Evolutionary conservation across 345 rosid species (phyloP).

Genomic region (Citrus trifoliata): DNA sequence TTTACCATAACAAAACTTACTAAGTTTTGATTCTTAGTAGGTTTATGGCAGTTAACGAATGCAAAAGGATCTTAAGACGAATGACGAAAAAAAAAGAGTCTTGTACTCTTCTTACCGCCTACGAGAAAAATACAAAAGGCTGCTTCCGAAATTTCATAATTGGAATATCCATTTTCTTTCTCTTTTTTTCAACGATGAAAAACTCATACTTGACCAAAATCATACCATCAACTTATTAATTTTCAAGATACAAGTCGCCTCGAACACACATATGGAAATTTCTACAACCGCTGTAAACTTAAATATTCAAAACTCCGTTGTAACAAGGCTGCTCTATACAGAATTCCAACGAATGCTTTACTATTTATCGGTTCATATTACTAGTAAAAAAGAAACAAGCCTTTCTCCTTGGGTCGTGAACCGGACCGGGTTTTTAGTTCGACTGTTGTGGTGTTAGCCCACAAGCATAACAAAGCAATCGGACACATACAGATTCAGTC

Average conservation of each 20-base stretch:
- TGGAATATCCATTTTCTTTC: background rate
- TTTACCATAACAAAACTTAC: background rate
- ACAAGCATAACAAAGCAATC: background rate
- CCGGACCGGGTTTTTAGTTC: background rate
- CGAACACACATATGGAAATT: too few species aligned
- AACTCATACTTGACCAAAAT: too few species aligned
- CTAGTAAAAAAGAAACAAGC: too few species aligned
- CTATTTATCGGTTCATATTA: too few species aligned
- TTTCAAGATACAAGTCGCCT: too few species aligned
- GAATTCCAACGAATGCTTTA: too few species aligned
- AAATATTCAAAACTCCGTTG: too few species aligned
- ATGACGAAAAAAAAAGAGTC: background rate
- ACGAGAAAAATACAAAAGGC: background rate
- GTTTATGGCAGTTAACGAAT: background rate
- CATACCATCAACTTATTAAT: background rate
- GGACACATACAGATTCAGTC: background rate
- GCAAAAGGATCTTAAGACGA: background rate
- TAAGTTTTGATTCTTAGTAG: too few species aligned
- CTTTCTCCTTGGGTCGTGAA: background rate
- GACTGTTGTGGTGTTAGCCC: background rate
- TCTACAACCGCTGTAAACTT: too few species aligned
- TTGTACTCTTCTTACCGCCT: background rate
- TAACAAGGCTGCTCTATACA: too few species aligned
- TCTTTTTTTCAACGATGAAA: background rate
- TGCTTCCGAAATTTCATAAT: background rate